These are phyloP conservation scores for Kernera saxatilis DNA, from an alignment of 345 rosid genomes.

Conservation along the genomic window DNA sequence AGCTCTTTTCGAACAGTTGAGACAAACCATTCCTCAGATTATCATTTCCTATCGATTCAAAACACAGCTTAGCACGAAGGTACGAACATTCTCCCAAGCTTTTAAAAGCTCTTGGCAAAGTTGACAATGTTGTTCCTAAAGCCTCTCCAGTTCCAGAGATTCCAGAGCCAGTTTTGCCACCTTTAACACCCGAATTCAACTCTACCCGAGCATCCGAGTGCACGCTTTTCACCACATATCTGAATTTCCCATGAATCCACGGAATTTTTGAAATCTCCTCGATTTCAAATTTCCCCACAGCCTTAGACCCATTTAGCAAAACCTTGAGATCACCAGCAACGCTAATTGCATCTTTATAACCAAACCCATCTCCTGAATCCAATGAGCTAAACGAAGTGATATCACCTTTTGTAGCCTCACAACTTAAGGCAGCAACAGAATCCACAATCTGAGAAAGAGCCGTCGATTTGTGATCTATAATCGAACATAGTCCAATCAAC, in stretches of 20 bases:
- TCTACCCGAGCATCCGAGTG: slow-evolving; percentile 49
- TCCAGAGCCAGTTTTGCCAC: slow-evolving; percentile 30
- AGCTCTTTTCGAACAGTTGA: slow-evolving; percentile 27
- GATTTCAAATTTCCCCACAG: slow-evolving; percentile 37
- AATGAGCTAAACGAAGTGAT: slow-evolving; percentile 42
- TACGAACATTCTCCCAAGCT: slow-evolving; percentile 53
- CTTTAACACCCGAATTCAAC: slow-evolving; percentile 43
- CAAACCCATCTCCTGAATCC: slow-evolving; percentile 61
- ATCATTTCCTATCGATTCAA: slow-evolving; percentile 34
- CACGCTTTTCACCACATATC: slow-evolving; percentile 50
- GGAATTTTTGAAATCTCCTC: slow-evolving; percentile 47
- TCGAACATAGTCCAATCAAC: slow-evolving; percentile 46
- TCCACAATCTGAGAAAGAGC: slow-evolving; percentile 46
- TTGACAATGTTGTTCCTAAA: slow-evolving; percentile 29
- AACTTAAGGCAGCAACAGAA: slow-evolving; percentile 66
- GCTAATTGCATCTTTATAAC: slow-evolving; percentile 54
- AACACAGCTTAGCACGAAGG: slow-evolving; percentile 40
- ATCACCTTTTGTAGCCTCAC: slow-evolving; percentile 57
- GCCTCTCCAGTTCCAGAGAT: slow-evolving; percentile 23
- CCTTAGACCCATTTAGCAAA: slow-evolving; percentile 65
- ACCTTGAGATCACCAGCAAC: slow-evolving; percentile 74
- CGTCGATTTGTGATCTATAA: slow-evolving; percentile 53
- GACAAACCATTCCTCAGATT: slow-evolving; percentile 32
- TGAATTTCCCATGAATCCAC: slow-evolving; percentile 49
- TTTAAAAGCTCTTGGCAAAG: slow-evolving; percentile 41